Evolutionary conservation across 306 rosid genomes (phyloP).

Genomic region (Hippophae rhamnoides): DNA sequence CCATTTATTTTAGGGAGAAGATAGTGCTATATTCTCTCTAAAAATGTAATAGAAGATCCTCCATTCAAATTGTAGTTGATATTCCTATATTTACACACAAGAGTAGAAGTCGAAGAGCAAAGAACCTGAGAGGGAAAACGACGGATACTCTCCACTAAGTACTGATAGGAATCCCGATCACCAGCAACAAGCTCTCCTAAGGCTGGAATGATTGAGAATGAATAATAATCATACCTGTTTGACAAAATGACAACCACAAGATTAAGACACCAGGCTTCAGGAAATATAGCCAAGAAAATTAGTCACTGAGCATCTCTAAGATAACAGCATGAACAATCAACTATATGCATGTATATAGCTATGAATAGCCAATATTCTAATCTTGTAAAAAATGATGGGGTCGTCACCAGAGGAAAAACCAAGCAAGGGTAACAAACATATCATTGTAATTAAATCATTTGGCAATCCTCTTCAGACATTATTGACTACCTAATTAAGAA

Average conservation of each 20-base stretch:
- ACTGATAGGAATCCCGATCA: conserved; percentile 81
- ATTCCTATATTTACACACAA: background rate
- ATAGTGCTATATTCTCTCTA: background rate
- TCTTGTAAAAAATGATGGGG: background rate
- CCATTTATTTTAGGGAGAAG: too few relatives aligned
- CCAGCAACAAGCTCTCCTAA: conserved; percentile 76
- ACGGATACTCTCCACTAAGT: conserved; percentile 88
- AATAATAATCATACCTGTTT: conserved; percentile 67
- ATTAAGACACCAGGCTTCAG: background rate
- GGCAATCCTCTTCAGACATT: too few relatives aligned
- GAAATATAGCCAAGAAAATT: background rate
- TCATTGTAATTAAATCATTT: too few relatives aligned
- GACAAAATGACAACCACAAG: conserved; percentile 13
- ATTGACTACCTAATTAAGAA: too few relatives aligned
- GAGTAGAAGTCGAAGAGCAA: conserved; percentile 8
- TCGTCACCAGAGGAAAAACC: background rate
- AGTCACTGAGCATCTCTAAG: background rate
- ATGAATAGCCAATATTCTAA: background rate
- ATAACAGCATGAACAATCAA: background rate
- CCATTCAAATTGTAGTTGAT: conserved; percentile 9
- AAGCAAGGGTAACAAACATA: background rate
- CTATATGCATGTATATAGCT: background rate
- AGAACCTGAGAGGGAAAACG: conserved; percentile 84
- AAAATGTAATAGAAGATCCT: conserved; percentile 4
- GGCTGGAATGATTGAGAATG: conserved; percentile 66